These are phyloP conservation scores for Sugiyamaella castrensis DNA, from an alignment of 1,139 yeast species.

Conservation along the genomic window DNA sequence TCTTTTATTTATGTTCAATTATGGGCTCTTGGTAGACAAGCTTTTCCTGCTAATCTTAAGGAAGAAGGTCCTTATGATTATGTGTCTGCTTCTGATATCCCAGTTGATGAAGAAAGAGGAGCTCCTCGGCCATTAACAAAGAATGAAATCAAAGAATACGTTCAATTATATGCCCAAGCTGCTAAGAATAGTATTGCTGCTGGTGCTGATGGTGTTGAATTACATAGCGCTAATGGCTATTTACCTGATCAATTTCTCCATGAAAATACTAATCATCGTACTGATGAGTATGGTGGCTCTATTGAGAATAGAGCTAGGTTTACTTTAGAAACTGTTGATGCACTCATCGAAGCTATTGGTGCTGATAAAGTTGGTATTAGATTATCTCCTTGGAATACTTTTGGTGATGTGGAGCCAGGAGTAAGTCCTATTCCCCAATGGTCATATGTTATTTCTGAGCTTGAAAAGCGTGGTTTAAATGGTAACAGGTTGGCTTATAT, in stretches of 20 bases:
- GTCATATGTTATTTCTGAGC: slow-evolving; percentile 32
- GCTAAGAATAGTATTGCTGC: slow-evolving; percentile 51
- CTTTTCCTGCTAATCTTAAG: slow-evolving; percentile 45
- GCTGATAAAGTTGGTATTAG: slow-evolving; percentile 54
- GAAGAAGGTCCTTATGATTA: slow-evolving; percentile 33
- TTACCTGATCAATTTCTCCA: slow-evolving; percentile 59
- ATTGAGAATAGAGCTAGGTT: slow-evolving; percentile 64
- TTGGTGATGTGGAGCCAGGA: slow-evolving; percentile 37
- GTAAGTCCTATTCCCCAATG: slow-evolving; percentile 33
- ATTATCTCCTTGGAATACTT: slow-evolving; percentile 53
- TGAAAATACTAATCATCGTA: slow-evolving; percentile 51
- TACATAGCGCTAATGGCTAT: slow-evolving; percentile 70
- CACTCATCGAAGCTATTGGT: slow-evolving; percentile 45
- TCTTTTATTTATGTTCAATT: slow-evolving; percentile 54
- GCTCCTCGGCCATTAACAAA: slow-evolving; percentile 43
- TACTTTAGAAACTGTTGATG: slow-evolving; percentile 55
- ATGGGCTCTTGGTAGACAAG: slow-evolving; percentile 60
- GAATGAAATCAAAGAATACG: slow-evolving; percentile 44
- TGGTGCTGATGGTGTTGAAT: slow-evolving; percentile 68
- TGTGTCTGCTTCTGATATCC: slow-evolving; percentile 32
- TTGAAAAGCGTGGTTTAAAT: slow-evolving; percentile 32
- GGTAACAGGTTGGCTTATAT: slow-evolving; percentile 50
- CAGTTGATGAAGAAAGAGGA: slow-evolving; percentile 36
- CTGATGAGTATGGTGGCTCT: slow-evolving; percentile 67
- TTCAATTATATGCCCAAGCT: slow-evolving; percentile 42